Percentiles rank a stretch among this genome's conserved stretches.
Conservation (phyloP, 2,329 filamentous ascomycete species). For the Paramyrothecium roridum region DNA sequence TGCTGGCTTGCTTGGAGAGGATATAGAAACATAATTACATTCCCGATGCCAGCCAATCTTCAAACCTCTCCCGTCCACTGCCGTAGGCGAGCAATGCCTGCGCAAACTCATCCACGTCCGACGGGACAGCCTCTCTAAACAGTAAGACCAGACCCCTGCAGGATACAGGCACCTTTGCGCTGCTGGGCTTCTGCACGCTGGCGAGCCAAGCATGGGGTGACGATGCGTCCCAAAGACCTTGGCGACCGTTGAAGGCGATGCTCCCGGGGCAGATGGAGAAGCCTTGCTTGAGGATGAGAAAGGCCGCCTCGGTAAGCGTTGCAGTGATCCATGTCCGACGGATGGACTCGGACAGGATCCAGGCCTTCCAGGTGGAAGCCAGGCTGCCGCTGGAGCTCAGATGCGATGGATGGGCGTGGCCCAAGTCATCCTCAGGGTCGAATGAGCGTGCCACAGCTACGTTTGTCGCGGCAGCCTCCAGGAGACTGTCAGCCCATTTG, state of each 20-base stretch:
- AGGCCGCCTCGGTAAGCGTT: constrained; percentile 8
- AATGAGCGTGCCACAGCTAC: background rate
- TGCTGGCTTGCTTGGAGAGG: no score
- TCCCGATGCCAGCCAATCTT: background rate
- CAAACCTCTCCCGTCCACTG: background rate
- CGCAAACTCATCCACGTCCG: constrained; percentile 1
- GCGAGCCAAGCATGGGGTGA: constrained; percentile 7
- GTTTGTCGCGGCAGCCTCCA: background rate
- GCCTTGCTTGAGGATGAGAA: constrained; percentile 9
- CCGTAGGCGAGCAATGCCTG: constrained; percentile 1
- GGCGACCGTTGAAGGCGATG: constrained; percentile 13
- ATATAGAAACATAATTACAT: no score
- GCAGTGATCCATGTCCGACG: constrained; percentile 16
- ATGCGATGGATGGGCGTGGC: background rate
- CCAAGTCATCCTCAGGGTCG: background rate
- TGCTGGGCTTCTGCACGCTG: background rate
- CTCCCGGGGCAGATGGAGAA: constrained; percentile 12
- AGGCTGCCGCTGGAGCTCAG: constrained; percentile 1
- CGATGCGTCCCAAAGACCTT: constrained; percentile 15
- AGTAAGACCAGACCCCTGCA: background rate
- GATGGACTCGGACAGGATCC: constrained; percentile 18
- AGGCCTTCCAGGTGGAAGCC: constrained; percentile 12
- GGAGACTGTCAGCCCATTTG: background rate
- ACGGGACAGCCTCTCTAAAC: background rate
- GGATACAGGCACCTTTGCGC: background rate